phyloP scores from a whole-genome alignment of 768 basidiomycete species.

The Auriscalpium microsporum region DNA sequence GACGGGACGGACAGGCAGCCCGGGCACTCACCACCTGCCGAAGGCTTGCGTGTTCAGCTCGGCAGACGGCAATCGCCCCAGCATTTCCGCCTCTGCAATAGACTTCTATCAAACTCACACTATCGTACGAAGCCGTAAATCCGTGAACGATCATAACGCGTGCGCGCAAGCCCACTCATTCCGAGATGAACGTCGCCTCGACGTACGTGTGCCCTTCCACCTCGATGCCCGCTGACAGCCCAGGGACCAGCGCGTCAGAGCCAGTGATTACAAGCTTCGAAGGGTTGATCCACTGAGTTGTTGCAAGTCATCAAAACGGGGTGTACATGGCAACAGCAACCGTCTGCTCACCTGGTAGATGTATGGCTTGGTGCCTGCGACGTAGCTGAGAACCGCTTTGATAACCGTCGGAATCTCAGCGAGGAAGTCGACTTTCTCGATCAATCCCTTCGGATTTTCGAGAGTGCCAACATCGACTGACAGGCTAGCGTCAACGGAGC shows the following conservation, averaged over 20 bases:
- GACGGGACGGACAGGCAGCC: too few species aligned
- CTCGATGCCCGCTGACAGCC: conserved; percentile 29
- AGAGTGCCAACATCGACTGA: conserved; percentile 50
- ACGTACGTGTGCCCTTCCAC: conserved; percentile 73
- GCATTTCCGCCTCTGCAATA: not conserved
- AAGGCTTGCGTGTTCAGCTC: not conserved
- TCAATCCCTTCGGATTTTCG: conserved; percentile 57
- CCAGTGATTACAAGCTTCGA: conserved; percentile 41
- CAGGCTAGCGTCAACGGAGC: conserved; percentile 48
- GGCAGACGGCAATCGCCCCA: not conserved
- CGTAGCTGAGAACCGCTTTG: conserved; percentile 89
- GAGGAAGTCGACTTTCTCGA: conserved; percentile 91
- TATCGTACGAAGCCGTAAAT: not conserved
- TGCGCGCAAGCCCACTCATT: not conserved
- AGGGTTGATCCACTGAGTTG: conserved; percentile 47
- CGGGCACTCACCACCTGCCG: not conserved
- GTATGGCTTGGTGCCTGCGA: conserved; percentile 87
- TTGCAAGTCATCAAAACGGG: conserved; percentile 1
- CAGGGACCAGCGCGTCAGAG: conserved; percentile 33
- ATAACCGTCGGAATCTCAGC: conserved; percentile 91
- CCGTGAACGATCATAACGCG: not conserved
- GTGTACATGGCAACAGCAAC: not conserved
- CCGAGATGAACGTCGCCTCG: conserved; percentile 87
- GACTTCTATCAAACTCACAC: not conserved
- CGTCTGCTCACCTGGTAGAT: conserved; percentile 75